Evolutionary conservation across 495 filamentous ascomycete genomes (phyloP).

Genomic region (Aspergillus carlsbadensis): DNA sequence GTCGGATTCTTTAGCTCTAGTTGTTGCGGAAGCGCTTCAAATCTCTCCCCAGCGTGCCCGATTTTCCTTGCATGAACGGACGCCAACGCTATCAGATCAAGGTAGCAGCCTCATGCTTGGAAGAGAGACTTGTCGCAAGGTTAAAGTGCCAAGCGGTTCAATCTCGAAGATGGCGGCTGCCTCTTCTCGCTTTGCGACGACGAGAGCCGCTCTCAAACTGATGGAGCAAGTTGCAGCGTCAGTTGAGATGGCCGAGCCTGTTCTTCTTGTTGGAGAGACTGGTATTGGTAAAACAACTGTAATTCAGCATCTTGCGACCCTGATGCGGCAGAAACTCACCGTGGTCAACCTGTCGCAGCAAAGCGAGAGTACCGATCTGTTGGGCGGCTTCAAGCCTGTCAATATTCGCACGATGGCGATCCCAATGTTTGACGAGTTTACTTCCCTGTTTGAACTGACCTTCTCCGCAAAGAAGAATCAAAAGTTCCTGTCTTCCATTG

Average conservation of each 20-base stretch:
- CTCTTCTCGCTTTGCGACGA: slow-evolving; percentile 45
- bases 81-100: slow-evolving; percentile 60
- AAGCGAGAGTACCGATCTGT: slow-evolving; percentile 87
- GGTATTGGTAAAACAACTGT: slow-evolving; percentile 97
- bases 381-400: slow-evolving; percentile 95
- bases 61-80: slow-evolving; percentile 65
- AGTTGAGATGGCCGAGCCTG: slow-evolving; percentile 78
- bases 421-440: slow-evolving; percentile 91
- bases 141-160: slow-evolving; percentile 40
- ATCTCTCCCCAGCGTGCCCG: slow-evolving; percentile 75
- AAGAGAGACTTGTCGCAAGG: slow-evolving; percentile 54
- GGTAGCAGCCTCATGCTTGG: slow-evolving; percentile 63
- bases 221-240: slow-evolving; percentile 86
- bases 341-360: slow-evolving; percentile 97
- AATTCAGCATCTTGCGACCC: slow-evolving; percentile 84
- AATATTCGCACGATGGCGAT: slow-evolving; percentile 84
- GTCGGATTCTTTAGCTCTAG: slow-evolving; percentile 58
- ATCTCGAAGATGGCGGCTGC: slow-evolving; percentile 32
- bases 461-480: slow-evolving; percentile 86
- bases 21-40: slow-evolving; percentile 80
- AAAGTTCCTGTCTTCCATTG: slow-evolving; percentile 74
- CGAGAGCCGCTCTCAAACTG: slow-evolving; percentile 41
- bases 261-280: slow-evolving; percentile 93
- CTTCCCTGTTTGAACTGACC: slow-evolving; percentile 78
- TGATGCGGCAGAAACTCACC: slow-evolving; percentile 76